Percentiles rank a stretch among this genome's conserved stretches.
Conservation (phyloP, 495 filamentous ascomycete genomes). For the Hypoxylon crocopeplum region DNA sequence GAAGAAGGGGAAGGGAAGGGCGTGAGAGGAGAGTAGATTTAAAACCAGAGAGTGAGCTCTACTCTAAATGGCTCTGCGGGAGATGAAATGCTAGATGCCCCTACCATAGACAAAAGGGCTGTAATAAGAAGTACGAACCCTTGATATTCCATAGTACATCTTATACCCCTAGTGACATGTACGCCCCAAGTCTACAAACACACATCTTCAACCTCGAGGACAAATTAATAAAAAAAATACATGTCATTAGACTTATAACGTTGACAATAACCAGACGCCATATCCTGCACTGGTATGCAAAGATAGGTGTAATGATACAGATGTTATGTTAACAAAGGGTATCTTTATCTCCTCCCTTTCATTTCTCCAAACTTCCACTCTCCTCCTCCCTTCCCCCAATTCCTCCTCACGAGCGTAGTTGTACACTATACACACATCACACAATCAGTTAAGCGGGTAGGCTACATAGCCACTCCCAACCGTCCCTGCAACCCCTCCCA, state of each 20-base stretch:
- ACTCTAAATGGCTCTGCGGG: not conserved
- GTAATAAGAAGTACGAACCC: not conserved
- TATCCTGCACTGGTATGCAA: no score
- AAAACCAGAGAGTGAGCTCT: not conserved
- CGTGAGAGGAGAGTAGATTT: conserved; percentile 29
- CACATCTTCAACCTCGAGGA: no score
- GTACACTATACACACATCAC: no score
- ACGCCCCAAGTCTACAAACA: no score
- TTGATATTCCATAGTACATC: no score
- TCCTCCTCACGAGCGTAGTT: no score
- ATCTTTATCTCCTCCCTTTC: conserved; percentile 5
- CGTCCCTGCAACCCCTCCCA: conserved; percentile 52
- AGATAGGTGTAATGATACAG: conserved; percentile 10
- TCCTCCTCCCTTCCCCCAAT: conserved; percentile 1
- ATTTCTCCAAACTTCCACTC: conserved; percentile 1
- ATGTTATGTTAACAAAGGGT: conserved; percentile 15
- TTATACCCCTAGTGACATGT: no score
- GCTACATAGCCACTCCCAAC: conserved; percentile 25
- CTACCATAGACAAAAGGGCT: not conserved
- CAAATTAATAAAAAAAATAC: no score
- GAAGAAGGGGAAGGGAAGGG: conserved; percentile 60
- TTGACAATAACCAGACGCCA: no score
- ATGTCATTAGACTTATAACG: no score
- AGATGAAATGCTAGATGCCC: not conserved
- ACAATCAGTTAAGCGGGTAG: no score